Base-by-base conservation (phyloP, 208 protist genomes). In the Leptomonas pyrrhocoris region DNA sequence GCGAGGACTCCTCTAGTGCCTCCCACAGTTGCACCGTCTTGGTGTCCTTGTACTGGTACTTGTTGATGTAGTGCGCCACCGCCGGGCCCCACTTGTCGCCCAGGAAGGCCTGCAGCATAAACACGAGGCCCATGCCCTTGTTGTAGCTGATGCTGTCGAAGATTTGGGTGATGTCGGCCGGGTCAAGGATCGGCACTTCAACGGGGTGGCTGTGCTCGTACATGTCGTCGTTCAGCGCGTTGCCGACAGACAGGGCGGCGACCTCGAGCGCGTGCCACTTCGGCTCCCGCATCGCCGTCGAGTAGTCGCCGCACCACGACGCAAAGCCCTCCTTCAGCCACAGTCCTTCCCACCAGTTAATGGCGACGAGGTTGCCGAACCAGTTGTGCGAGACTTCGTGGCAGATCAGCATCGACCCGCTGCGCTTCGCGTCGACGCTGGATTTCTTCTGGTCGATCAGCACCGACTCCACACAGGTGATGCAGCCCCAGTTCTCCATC, bases 261-360 rank as follows among this genome's bases (percentile, higher is more conserved):
- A 97, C 79, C n/a, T 93, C 88, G 70, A 97, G 87, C 38, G 81
- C 77, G 34, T 88, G 79, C 96, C 96, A 99, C 54, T 94, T 79
- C 18, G 93, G 92, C 68, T 96, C 89, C 4, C 95, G 46, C 12
- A 88, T 46, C 59, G 90, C 55, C 13, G 87, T 82, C 6, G 92
- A 90, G 57, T 96, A 81, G 73, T 95, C 89, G 45, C 95, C 97
- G 55, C 99, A 92, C 83, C 89, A 99, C 36, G 92, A 98, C 21
- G 99, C 99, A 73, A 99, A 99, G 38, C 97, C 99, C 84, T 99
- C 99, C 81, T 99, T 99, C 2, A 99, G 80, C 98, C 98, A 99
- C 51, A 99, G 80, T 13, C 98, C 86, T 57, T 96, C 92, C 98
- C 98, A 99, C 98, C 98, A 99, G 68, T 91, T 89, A 79, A 99